Evolutionary conservation across 2,329 filamentous ascomycete species (phyloP), one percentile per base, ranked within the genome.

Genomic region (Sporothrix dimorphospora): DNA sequence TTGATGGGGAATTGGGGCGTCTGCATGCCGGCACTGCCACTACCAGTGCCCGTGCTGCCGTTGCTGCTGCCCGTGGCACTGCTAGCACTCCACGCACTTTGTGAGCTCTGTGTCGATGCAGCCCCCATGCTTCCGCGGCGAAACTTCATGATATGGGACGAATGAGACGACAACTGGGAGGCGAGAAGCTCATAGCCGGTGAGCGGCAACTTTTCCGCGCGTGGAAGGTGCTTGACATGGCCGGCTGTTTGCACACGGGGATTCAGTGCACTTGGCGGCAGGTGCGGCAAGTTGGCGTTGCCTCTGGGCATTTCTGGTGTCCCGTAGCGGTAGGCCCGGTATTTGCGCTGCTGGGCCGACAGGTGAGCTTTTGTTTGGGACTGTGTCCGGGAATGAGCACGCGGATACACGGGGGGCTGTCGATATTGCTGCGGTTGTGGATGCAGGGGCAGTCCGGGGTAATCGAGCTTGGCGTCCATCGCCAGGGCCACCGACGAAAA

Each of bases 121-220:
- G 57, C 71, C 12, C 71, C 71, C n/a, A 75, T 11, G 49, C 74
- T 74, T 11, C 61, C 72, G 0, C 74, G 71, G 4, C 74, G 65
- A 14, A 27, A 55, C 7, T 55, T 1, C 75, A 77, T 66, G 75
- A 78, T 71, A 9, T 76, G 70, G 6, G 78, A 77, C 1, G 69
- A 27, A 2, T 80, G 75, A 74, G 76, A 75, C 6, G 85, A 83
- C 4, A 92, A 78, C 66, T 84, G 85, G 1, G 86, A 83, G 1
- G 90, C 89, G 11, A 92, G 79, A 2, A 89, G 82, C 75, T 91
- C 88, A 76, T 92, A 92, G 0, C 90, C 90, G 2, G 85, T 85
- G 49, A 86, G 75, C 11, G 83, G 82, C 16, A 84, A 76, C 74
- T 83, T 82, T 74, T 85, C 82, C 4, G 81, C 80, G 30, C 82